Evolutionary conservation across 1,284 basidiomycete species (phyloP), one percentile per base, ranked within the genome.

Genomic region (Leucoagaricus sp.): DNA sequence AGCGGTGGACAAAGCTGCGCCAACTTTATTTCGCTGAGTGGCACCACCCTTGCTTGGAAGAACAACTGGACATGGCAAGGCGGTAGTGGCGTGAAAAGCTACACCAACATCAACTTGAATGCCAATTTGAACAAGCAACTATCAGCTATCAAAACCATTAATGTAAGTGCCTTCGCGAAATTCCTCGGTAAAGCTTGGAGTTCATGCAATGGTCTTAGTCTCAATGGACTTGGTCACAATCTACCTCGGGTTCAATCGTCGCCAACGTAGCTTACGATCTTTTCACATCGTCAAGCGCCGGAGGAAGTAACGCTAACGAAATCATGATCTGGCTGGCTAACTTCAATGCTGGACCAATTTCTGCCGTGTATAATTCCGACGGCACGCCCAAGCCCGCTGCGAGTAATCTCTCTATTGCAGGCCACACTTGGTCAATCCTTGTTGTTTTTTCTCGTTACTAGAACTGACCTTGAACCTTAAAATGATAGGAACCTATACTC

Each of bases 271-370:
- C 84, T 9, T 88, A 78, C 60, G 86, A 88, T 60, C 61, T 87
- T 1, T 88, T 87, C 72, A 87, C 85, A 0, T 78, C 85, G 1
- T 68, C 67, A 57, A 72, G 73, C 1, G 45, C 81, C 31, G 77
- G 77, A 1, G 85, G 85, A n/a, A 69, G 74, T 17, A 76, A 77
- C 58, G 72, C 71, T 29, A 77, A 82, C 63, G 86, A 88, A 64
- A 78, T 86, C 60, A 88, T 88, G 86, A 69, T 88, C 58, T 87
- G 86, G 86, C 75, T 87, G 13, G 83, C 75, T 4, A 83, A 81
- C 65, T 76, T 70, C 71, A 80, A 81, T 60, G 77, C 85, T 8
- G 78, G 77, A 2, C 85, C 86, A 3, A 85, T 87, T 62, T 82
- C 82, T 17, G 68, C 70, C 29, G 26, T 59, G 0, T 86, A 83